A percentile compares a stretch with the other conserved stretches of the same genome.
Evolutionary conservation across 129 eudicot genomes (phyloP).

Genomic region (Sambucus nigra): DNA sequence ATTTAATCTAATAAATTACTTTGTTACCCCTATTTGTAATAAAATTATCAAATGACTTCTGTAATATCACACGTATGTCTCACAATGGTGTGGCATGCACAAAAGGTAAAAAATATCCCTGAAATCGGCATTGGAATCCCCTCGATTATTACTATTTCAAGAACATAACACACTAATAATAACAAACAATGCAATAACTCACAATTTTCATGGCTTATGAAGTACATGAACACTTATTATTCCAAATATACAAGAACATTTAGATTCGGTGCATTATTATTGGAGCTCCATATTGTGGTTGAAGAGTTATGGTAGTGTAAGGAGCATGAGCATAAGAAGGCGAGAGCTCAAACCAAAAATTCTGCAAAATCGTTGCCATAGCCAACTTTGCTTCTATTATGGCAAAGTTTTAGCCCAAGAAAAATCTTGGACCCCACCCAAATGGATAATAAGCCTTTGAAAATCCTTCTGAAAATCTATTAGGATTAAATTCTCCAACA

Average conservation of each 20-base stretch:
- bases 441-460: conserved; percentile 27
- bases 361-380: conserved; percentile 20
- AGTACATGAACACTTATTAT: background rate
- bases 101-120: too few relatives aligned
- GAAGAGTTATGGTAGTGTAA: conserved; percentile 11
- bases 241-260: background rate
- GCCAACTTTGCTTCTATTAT: conserved; percentile 32
- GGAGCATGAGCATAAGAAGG: conserved; percentile 30
- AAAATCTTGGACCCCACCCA: conserved; percentile 33
- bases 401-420: conserved; percentile 34
- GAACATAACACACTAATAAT: too few relatives aligned
- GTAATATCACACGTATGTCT: too few relatives aligned
- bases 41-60: too few relatives aligned
- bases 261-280: conserved; percentile 2
- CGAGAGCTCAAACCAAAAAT: conserved; percentile 26
- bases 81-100: too few relatives aligned
- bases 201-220: too few relatives aligned
- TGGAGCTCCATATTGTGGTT: conserved; percentile 31
- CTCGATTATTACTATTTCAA: too few relatives aligned
- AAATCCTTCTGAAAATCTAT: conserved; percentile 28
- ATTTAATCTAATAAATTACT: too few relatives aligned
- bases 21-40: too few relatives aligned
- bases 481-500: conserved; percentile 34
- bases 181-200: too few relatives aligned
- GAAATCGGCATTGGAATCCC: too few relatives aligned